Evolutionary conservation across 306 rosid species (phyloP).

Genomic region (Lathyrus aphaca): DNA sequence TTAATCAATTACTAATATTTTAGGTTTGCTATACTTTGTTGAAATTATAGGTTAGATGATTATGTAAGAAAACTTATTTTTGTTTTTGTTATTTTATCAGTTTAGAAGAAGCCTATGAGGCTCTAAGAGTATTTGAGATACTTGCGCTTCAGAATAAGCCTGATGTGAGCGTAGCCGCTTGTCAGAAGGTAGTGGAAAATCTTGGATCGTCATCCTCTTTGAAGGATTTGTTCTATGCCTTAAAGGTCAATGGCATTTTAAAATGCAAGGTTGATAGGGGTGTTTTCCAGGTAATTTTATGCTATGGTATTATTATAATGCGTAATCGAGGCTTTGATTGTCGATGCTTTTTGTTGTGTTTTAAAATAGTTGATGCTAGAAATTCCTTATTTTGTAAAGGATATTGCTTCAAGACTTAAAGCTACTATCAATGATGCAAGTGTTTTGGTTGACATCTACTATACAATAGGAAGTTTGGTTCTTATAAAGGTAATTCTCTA

Average conservation of each 20-base stretch:
- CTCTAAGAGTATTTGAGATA: slow-evolving; percentile 74
- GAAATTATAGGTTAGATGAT: not conserved
- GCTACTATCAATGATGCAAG: slow-evolving; percentile 61
- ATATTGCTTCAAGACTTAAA: slow-evolving; percentile 61
- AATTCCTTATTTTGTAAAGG: slow-evolving; percentile 50
- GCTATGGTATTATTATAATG: slow-evolving; percentile 27
- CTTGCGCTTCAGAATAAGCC: slow-evolving; percentile 69
- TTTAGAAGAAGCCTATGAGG: slow-evolving; percentile 81
- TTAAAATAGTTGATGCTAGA: slow-evolving; percentile 44
- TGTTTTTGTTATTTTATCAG: slow-evolving; percentile 51
- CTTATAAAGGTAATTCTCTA: slow-evolving; percentile 67
- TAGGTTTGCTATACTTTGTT: not conserved
- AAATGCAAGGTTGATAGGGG: slow-evolving; percentile 64
- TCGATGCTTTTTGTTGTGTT: slow-evolving; percentile 6
- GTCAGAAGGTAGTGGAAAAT: slow-evolving; percentile 65
- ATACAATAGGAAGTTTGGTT: slow-evolving; percentile 75
- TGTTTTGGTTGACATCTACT: slow-evolving; percentile 70
- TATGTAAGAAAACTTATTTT: slow-evolving; percentile 23
- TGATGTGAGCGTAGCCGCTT: slow-evolving; percentile 52
- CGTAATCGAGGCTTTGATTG: slow-evolving; percentile 19
- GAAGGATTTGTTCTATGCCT: slow-evolving; percentile 78
- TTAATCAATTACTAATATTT: not conserved
- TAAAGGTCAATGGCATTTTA: slow-evolving; percentile 66
- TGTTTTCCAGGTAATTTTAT: slow-evolving; percentile 61
- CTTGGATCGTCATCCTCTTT: slow-evolving; percentile 55